Percentiles rank a stretch among this genome's conserved stretches.
Conservation (phyloP, 345 rosid species). For the Eucalyptus regnans region DNA sequence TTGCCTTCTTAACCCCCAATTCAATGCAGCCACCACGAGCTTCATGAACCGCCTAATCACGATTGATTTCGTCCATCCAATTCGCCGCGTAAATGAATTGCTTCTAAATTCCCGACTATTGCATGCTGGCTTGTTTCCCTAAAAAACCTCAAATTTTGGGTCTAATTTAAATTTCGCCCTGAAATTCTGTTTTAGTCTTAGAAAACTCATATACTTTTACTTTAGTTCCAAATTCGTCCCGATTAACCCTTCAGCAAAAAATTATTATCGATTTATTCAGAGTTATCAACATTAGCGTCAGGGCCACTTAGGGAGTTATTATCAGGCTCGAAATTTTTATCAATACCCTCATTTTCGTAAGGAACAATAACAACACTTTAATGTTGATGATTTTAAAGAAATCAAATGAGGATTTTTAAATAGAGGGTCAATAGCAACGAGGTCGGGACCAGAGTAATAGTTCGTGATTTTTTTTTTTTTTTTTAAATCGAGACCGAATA, state of each 20-base stretch:
- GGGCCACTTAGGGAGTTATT: neutral
- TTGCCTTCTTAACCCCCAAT: neutral
- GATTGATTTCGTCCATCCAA: neutral
- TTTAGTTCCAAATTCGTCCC: neutral
- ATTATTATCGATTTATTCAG: neutral
- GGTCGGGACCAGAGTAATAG: rapidly evolving
- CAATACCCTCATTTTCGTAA: rapidly evolving
- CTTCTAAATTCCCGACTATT: neutral
- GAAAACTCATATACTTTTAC: neutral
- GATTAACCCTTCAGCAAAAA: rapidly evolving
- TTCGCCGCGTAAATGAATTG: neutral
- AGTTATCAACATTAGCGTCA: rapidly evolving
- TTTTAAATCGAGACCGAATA: neutral
- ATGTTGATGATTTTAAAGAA: neutral
- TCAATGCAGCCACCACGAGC: neutral
- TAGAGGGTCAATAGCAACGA: rapidly evolving
- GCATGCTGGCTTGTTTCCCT: neutral
- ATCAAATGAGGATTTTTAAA: neutral
- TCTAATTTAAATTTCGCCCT: neutral
- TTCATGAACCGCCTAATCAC: neutral
- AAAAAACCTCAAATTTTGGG: neutral
- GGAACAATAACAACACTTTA: neutral
- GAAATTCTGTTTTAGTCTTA: neutral
- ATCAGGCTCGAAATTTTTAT: rapidly evolving
- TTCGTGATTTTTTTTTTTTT: neutral